Evolutionary conservation across 495 filamentous ascomycete genomes (phyloP), one percentile per base, ranked within the genome.

Genomic region (Tuber melanosporum): DNA sequence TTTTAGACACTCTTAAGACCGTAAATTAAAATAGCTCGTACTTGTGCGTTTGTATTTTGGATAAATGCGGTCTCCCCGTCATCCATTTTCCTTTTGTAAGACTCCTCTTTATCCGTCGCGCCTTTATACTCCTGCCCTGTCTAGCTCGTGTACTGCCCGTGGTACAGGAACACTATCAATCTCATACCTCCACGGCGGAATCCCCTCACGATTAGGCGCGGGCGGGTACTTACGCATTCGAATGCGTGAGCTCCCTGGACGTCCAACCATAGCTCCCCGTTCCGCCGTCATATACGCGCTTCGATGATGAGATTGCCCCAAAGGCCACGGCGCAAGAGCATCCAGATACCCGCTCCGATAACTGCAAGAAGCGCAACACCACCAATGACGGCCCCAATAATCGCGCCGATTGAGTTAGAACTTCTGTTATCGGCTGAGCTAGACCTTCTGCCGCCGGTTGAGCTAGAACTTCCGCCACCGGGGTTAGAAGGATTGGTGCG

Each of bases 361-460:
- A 80, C 19, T 6, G 74, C 79, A 20, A 77, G 19, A 17, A 45
- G 78, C 8, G 62, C 74, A 20, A 83, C 14, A 12, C 82, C 82
- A 1, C 82, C 82, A n/a, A 83, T 73, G 36, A 83, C 75, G 12
- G 79, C 82, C 5, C 82, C 82, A 12, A 72, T 80, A 19, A 83
- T 80, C 32, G 82, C 77, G 9, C 82, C 82, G 9, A 75, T 80
- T 62, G 52, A 12, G 44, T 32, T 32, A 32, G 32, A 32, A 32
- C 32, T 32, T 32, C 32, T 1, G 32, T 1, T 32, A 32, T 32
- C 32, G 32, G 32, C 1, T 32, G 32, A 32, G 32, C 32, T 32
- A 32, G 32, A 32, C 0, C 32, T 32, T 14, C 70, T 32, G 52
- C 17, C 69, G 71, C 72, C 41, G 52, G 32, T 32, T 32, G 32